Base-by-base conservation (phyloP, 176 grass and related monocot species). In the Oryza rufipogon region DNA sequence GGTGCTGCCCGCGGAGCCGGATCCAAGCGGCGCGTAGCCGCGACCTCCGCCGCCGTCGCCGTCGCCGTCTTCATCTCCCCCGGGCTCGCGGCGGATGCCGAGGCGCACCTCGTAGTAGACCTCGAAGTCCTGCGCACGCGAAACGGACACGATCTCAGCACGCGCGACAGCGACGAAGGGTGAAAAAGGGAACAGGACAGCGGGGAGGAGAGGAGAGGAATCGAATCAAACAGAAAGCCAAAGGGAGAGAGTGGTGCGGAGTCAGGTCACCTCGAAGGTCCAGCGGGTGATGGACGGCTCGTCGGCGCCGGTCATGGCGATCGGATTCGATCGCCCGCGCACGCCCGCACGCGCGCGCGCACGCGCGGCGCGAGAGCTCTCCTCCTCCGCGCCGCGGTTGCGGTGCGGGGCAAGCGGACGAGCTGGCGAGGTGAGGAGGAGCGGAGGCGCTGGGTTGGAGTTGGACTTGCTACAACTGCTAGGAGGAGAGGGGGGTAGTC, bases 191-290 rank as follows among this genome's bases (percentile, higher is more conserved):
- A 9, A 54, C 74, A 36, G 34, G 3, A 36, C 4, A 16, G 23
- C 0, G 20, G 4, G 19, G 19, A 2, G 6, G 6, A 3, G 34
- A 36, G 34, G 54, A 58, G 19, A 22, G 20, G 17, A 45, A 74
- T 15, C 13, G 22, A 60, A 69, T 22, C 11, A 41, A 41, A 66
- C 58, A 4, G 77, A 11, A 54, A 30, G 68, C 26, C 38, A n/a
- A n/a, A n/a, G 23, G 3, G 56, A 2, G 23, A 13, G 56, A 2
- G 19, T n/a, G 56, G 11, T 11, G 52, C 5, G 52, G 52, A 6
- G 54, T 0, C 32, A 52, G 38, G 47, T 87, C 74, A 93, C 91
- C 91, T 93, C 88, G 87, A 93, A 93, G 54, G 81, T 85, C 91
- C 91, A 93, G 66, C 88, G 88, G 30, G 81, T 90, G n/a, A 81